A percentile compares a stretch with the other conserved stretches of the same genome.
phyloP scores from a whole-genome alignment of 352 stramenopile species.

The Pythium vanterpoolii region DNA sequence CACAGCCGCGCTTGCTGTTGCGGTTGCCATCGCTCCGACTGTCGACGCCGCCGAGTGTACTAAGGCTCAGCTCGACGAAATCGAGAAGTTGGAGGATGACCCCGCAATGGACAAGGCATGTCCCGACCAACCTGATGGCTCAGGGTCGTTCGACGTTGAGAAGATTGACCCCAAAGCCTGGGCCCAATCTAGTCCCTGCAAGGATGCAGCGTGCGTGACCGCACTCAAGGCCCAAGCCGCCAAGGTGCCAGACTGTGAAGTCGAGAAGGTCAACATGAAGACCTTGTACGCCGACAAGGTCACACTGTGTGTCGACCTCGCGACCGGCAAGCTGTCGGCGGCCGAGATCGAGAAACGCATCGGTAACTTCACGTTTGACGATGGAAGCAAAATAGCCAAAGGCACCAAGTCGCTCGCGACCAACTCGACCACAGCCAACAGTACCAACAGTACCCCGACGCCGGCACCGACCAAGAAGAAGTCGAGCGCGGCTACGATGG shows the following conservation, averaged over 20 bases:
- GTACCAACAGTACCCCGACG: neutral
- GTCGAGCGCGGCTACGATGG: neutral
- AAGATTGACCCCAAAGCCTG: neutral
- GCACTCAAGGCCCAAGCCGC: neutral
- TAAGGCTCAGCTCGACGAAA: neutral
- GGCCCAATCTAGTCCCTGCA: conserved; percentile 1
- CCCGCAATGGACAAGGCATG: neutral
- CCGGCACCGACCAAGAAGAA: conserved; percentile 3
- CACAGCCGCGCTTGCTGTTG: neutral
- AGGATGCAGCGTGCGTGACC: neutral
- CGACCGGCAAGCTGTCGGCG: conserved; percentile 2
- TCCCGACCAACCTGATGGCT: neutral
- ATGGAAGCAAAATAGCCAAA: too few relatives aligned
- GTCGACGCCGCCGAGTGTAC: conserved; percentile 4
- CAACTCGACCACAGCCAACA: neutral
- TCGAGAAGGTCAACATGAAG: conserved; percentile 2
- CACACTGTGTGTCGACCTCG: neutral
- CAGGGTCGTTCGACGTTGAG: conserved; percentile 2
- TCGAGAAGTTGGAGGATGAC: conserved; percentile 3
- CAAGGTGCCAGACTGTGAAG: conserved; percentile 3
- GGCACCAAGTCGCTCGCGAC: too few relatives aligned
- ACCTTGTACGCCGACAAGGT: conserved; percentile 1
- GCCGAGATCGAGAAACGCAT: conserved; percentile 7
- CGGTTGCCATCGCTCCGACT: neutral
- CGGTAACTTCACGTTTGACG: neutral